Evolutionary conservation across 1,284 basidiomycete species (phyloP).

Genomic region (Cerioporus squamosus): DNA sequence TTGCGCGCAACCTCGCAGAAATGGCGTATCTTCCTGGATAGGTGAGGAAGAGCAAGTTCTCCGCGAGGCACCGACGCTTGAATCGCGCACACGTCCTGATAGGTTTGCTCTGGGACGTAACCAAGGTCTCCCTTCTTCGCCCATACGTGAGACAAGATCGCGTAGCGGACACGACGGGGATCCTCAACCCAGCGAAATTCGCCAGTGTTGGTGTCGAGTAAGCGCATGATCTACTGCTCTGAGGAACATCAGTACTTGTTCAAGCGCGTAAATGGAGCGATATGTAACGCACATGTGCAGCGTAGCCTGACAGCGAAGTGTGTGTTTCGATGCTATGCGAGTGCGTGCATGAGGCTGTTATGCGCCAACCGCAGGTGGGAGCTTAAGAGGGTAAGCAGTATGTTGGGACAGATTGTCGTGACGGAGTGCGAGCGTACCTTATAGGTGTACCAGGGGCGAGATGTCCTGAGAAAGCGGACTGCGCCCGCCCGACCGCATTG

Average conservation of each 20-base stretch:
- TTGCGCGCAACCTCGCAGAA: slow-evolving; percentile 4
- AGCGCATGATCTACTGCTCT: slow-evolving; percentile 2
- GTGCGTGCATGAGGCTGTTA: no score
- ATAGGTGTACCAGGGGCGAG: no score
- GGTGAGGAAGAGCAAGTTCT: neutral
- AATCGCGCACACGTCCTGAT: neutral
- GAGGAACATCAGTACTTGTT: neutral
- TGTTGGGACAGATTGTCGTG: no score
- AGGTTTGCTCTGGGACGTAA: neutral
- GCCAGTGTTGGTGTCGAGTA: slow-evolving; percentile 2
- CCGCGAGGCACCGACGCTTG: neutral
- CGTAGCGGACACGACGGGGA: slow-evolving; percentile 2
- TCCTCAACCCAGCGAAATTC: slow-evolving; percentile 1
- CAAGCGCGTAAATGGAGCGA: neutral
- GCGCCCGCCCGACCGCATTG: neutral
- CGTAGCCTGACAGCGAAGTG: no score
- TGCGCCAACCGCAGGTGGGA: no score
- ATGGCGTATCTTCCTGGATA: neutral
- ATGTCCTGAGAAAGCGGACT: neutral
- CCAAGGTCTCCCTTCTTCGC: neutral
- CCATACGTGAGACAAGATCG: slow-evolving; percentile 9
- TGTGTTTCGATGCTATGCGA: no score
- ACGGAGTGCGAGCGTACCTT: no score
- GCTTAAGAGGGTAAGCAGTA: no score
- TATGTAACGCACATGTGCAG: neutral